Percentiles rank a stretch among this genome's conserved stretches.
Evolutionary conservation across 108 stramenopile genomes (phyloP).

Genomic region (Nitzschia inconspicua): DNA sequence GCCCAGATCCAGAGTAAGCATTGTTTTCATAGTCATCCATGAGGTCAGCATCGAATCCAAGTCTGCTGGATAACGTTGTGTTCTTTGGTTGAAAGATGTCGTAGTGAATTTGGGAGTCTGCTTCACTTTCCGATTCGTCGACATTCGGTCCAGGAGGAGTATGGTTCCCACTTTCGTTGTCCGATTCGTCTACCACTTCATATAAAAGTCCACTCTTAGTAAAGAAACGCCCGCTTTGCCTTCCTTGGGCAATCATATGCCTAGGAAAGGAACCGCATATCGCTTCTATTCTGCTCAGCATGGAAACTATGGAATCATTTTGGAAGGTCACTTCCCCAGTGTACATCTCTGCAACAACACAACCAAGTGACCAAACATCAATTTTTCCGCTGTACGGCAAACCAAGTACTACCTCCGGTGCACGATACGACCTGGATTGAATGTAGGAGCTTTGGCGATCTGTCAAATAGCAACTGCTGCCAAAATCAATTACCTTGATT

Average conservation of each 20-base stretch:
- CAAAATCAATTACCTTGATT: conserved; percentile 98
- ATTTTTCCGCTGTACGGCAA: conserved; percentile 89
- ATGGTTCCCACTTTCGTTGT: conserved; percentile 12
- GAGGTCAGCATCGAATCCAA: conserved; percentile 68
- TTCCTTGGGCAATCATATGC: conserved; percentile 84
- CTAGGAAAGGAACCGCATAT: conserved; percentile 91
- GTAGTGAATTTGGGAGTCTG: conserved; percentile 15
- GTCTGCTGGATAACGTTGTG: conserved; percentile 59
- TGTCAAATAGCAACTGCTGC: conserved; percentile 92
- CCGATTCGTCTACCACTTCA: conserved; percentile 60
- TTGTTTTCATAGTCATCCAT: conserved; percentile 35
- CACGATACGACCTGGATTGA: conserved; percentile 94
- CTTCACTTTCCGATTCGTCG: conserved; percentile 20
- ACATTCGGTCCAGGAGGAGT: conserved; percentile 24
- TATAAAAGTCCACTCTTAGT: conserved; percentile 85
- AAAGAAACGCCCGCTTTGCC: conserved; percentile 87
- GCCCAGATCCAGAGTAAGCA: no score
- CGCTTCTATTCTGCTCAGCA: conserved; percentile 94
- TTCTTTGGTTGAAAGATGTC: conserved; percentile 81
- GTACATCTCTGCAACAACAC: conserved; percentile 95
- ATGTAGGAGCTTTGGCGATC: conserved; percentile 96
- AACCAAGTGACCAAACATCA: conserved; percentile 94
- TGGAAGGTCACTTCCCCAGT: conserved; percentile 93
- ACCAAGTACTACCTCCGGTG: conserved; percentile 97
- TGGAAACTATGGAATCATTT: conserved; percentile 87